These are phyloP conservation scores for Hypholoma sublateritium DNA, from an alignment of 768 basidiomycete species.

Conservation along the genomic window DNA sequence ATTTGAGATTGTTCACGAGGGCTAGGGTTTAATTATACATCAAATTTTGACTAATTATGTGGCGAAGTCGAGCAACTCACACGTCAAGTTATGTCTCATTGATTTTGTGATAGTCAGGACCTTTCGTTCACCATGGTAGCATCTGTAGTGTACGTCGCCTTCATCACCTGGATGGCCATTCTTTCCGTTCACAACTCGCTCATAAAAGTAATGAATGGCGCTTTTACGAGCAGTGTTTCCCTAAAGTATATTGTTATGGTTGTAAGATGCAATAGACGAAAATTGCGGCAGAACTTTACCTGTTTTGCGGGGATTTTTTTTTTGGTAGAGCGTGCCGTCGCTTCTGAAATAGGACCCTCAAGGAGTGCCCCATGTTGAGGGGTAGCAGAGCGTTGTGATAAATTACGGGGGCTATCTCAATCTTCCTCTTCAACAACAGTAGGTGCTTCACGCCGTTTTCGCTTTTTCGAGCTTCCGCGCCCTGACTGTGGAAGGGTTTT, in stretches of 20 bases:
- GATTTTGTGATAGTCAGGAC: conserved; percentile 9
- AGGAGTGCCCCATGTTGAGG: not conserved
- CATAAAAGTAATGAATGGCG: conserved; percentile 13
- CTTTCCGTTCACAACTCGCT: not conserved
- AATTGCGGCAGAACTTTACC: not conserved
- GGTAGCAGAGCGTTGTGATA: not conserved
- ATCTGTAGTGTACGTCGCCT: conserved; percentile 15
- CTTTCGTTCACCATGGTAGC: conserved; percentile 11
- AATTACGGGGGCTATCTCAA: not conserved
- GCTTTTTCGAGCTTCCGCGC: not conserved
- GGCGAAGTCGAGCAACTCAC: conserved; percentile 1
- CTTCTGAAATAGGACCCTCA: not conserved
- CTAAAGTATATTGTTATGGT: not conserved
- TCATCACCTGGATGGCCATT: conserved; percentile 3
- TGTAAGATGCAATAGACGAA: not conserved
- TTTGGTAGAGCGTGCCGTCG: not conserved
- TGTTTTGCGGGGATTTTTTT: not conserved
- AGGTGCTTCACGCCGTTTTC: not conserved
- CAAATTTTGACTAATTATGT: not conserved
- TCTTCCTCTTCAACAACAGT: not conserved
- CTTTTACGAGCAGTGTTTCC: not conserved
- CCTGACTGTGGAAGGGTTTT: conserved; percentile 2
- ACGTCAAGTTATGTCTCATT: conserved; percentile 7
- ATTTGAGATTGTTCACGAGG: conserved; percentile 2
- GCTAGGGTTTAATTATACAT: not conserved